Percentiles rank a stretch among this genome's conserved stretches.
Evolutionary conservation across 78 protist species (phyloP).

Genomic region (Polysphondylium violaceum): DNA sequence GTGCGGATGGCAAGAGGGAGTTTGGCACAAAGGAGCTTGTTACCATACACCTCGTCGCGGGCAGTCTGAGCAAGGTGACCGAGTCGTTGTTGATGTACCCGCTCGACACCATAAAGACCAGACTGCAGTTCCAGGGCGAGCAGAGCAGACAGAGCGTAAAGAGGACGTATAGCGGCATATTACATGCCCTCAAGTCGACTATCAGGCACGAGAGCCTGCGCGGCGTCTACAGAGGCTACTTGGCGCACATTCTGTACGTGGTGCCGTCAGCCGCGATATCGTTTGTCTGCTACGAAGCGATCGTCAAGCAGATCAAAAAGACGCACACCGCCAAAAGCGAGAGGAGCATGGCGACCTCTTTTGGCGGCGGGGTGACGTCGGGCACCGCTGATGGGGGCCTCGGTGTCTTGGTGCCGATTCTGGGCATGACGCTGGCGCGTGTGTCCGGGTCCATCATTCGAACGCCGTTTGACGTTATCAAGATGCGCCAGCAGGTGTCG

Average conservation of each 20-base stretch:
- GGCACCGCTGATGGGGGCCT: neutral
- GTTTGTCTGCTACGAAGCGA: neutral
- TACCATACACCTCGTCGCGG: too few relatives aligned
- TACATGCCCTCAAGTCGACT: neutral
- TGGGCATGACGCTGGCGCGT: conserved; percentile 37
- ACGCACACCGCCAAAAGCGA: neutral
- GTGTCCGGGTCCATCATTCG: conserved; percentile 26
- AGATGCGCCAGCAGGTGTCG: conserved; percentile 46
- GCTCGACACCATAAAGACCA: conserved; percentile 62
- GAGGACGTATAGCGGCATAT: neutral
- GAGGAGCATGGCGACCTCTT: neutral
- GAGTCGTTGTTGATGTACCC: conserved; percentile 67
- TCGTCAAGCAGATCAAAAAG: neutral
- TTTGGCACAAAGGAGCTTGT: too few relatives aligned
- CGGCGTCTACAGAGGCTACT: conserved; percentile 37
- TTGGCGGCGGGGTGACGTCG: neutral
- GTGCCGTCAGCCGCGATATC: conserved; percentile 17
- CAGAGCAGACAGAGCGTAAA: neutral
- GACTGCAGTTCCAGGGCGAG: conserved; percentile 42
- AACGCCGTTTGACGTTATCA: conserved; percentile 66
- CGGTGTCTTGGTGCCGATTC: conserved; percentile 11
- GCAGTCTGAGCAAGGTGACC: conserved; percentile 3
- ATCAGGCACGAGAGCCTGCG: neutral
- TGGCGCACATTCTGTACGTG: conserved; percentile 60
- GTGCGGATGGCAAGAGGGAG: too few relatives aligned